Evolutionary conservation across 768 basidiomycete genomes (phyloP).

Genomic region (Porphyrellus cyaneotinctus): DNA sequence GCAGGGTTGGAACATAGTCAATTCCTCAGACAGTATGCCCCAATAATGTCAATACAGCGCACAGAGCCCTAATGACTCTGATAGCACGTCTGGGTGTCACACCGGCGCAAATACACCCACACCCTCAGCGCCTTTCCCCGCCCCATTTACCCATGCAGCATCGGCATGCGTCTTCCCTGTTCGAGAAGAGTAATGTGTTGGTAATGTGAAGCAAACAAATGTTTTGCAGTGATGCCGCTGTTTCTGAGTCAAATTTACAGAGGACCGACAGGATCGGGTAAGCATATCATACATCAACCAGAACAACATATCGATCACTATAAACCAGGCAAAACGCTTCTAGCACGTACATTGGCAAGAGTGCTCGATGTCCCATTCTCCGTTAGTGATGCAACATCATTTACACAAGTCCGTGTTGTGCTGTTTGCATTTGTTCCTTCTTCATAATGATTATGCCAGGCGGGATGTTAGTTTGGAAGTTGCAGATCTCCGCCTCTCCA

Average conservation of each 20-base stretch:
- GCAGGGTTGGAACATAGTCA: constrained; percentile 27
- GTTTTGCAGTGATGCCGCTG: constrained; percentile 1
- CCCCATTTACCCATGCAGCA: constrained; percentile 36
- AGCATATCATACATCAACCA: constrained; percentile 13
- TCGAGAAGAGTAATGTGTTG: constrained; percentile 96
- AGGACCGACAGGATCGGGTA: constrained; percentile 85
- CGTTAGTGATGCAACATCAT: constrained; percentile 87
- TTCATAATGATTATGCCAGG: constrained; percentile 38
- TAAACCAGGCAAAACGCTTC: constrained; percentile 75
- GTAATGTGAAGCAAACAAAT: constrained; percentile 59
- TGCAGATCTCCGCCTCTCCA: neutral
- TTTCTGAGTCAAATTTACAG: constrained; percentile 33
- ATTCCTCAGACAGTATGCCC: constrained; percentile 29
- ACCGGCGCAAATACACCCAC: constrained; percentile 60
- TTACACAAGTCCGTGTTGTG: constrained; percentile 66
- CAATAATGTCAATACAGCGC: neutral
- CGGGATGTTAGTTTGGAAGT: constrained; percentile 57
- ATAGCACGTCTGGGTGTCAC: constrained; percentile 42
- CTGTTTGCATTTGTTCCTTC: neutral
- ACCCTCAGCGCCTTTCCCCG: constrained; percentile 40
- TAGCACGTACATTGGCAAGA: constrained; percentile 88
- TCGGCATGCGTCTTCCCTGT: constrained; percentile 49
- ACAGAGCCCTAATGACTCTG: neutral
- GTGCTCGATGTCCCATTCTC: constrained; percentile 94
- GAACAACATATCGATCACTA: constrained; percentile 1